Base-by-base conservation (phyloP, 306 rosid species). In the Prunus fruticosa region DNA sequence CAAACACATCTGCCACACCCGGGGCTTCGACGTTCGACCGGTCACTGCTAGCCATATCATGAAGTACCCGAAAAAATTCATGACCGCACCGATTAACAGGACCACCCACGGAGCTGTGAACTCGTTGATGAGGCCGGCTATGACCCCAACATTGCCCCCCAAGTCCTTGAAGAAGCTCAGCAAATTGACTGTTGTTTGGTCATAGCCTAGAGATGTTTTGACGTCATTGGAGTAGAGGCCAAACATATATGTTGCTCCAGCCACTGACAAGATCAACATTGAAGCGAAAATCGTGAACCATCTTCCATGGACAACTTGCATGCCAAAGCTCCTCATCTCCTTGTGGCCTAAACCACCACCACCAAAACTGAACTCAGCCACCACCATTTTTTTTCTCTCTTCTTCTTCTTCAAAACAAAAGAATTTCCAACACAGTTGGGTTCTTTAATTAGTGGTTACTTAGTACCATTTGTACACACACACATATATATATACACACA, bases 11-110 rank as follows among this genome's bases (percentile, higher is more conserved):
- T 88, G 91, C 97, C 96, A 92, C 6, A 88, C 58, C 2, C 41
- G 77, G 18, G 93, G 96, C 27, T 76, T 84, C 1, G 88, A 53
- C 5, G 67, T 84, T 15, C 78, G 79, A 2, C 68, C 71, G 0
- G 90, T 86, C 43, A 92, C 91, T 0, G 96, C 88, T 0, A 92
- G 85, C 96, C 96, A 92, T 19, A 92, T 83, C 96, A 90, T 90
- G 82, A 86, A 84, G 87, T 92, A 92, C 64, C 96, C 97, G 23
- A 78, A 69, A 72, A 92, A 82, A 84, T 92, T 92, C 92, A 92
- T 85, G 58, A 69, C 45, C 7, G 88, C 88, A 0, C 97, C 96
- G 27, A 80, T 73, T 0, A 78, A 74, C 10, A 92, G 93, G 3
- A 90, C 83, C 13, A 85, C 89, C 96, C 93, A 88, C 0, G 97